A percentile compares a stretch with the other conserved stretches of the same genome.
Evolutionary conservation across 331 rosid genomes (phyloP).

Genomic region (Erythrophleum ivorense): DNA sequence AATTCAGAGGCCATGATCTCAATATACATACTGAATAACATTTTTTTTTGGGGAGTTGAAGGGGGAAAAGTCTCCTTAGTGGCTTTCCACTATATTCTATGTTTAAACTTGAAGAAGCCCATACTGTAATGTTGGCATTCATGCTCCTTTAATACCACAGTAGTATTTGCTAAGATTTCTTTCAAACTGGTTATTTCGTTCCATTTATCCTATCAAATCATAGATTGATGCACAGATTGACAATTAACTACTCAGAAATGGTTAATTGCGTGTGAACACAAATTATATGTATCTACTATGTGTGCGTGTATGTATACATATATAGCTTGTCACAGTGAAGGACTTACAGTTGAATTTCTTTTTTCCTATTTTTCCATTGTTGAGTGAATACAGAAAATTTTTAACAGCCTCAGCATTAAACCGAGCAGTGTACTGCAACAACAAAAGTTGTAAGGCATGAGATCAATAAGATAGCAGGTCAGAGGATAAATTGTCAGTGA

Average conservation of each 20-base stretch:
- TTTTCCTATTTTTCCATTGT: constrained; percentile 77
- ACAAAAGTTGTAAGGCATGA: constrained; percentile 12
- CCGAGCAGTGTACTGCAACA: constrained; percentile 82
- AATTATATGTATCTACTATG: neutral
- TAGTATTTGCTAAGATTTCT: constrained; percentile 9
- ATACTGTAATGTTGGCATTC: neutral
- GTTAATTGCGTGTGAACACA: neutral
- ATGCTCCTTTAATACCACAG: constrained; percentile 7
- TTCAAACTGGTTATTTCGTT: neutral
- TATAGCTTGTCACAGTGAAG: neutral
- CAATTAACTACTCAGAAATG: neutral
- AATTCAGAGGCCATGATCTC: constrained; percentile 8
- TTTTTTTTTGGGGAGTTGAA: neutral
- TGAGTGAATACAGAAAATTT: constrained; percentile 77
- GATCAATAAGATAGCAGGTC: neutral
- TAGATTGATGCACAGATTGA: neutral
- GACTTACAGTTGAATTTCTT: constrained; percentile 89
- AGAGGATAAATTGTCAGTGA: neutral
- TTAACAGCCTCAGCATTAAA: constrained; percentile 85
- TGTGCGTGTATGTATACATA: neutral
- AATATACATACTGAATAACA: neutral
- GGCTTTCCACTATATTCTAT: neutral
- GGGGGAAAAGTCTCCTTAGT: neutral
- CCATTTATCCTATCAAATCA: neutral
- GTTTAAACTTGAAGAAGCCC: too few species aligned